A percentile compares a stretch with the other conserved stretches of the same genome.
These are phyloP conservation scores for Trichoderma breve DNA, from an alignment of 2,329 filamentous ascomycete species.

Conservation along the genomic window DNA sequence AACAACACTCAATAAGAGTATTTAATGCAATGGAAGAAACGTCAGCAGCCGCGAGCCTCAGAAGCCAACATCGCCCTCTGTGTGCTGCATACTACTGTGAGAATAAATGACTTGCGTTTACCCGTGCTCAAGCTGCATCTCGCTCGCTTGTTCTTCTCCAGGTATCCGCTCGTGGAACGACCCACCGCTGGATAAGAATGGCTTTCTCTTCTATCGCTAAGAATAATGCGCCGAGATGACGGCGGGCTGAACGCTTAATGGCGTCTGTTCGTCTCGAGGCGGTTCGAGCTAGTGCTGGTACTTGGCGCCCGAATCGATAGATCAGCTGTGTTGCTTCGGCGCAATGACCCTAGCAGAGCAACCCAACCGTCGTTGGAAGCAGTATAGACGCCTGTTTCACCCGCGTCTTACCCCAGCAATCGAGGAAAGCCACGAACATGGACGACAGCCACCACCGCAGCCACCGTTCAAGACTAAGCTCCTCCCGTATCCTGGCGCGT, in stretches of 20 bases:
- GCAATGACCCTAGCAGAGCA: background rate
- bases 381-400: background rate
- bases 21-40: background rate
- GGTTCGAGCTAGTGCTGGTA: background rate
- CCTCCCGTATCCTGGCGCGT: background rate
- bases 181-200: background rate
- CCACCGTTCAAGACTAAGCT: constrained; percentile 12
- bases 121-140: background rate
- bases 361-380: background rate
- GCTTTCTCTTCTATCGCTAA: background rate
- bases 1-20: background rate
- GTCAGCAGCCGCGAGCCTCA: background rate
- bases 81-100: background rate
- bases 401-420: constrained; percentile 3
- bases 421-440: background rate
- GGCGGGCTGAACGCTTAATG: background rate
- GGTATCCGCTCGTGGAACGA: background rate
- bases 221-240: constrained; percentile 5
- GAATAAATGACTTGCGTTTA: background rate
- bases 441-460: background rate
- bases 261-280: background rate
- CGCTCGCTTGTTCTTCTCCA: constrained; percentile 7
- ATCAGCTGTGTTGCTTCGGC: background rate
- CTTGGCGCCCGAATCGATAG: background rate
- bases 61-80: background rate